Evolutionary conservation across 257 asterid species (phyloP), one percentile per base, ranked within the genome.

Genomic region (Fraxinus pennsylvanica): DNA sequence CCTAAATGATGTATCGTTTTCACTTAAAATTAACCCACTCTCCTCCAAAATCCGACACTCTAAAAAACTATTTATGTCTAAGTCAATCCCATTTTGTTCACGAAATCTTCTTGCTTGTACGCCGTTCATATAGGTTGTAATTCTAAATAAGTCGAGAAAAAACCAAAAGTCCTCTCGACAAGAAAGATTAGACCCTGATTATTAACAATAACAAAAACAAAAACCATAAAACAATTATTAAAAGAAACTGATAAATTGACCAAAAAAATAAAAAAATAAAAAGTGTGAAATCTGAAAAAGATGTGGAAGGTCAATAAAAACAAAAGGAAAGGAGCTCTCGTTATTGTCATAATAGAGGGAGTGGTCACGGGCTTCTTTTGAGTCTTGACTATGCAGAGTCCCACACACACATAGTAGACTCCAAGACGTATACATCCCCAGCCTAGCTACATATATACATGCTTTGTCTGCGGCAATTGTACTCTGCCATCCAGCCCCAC

Each of bases 341-440:
- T 88, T 73, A 69, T 81, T 86, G 75, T 85, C 89, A 83, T 77
- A 6, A 69, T 71, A 73, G 90, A 74, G 74, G 82, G 82, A 74
- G 85, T 65, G 85, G 84, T 88, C 96, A 90, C 91, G 93, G 91
- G 90, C 74, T 76, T 88, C 92, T 81, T 57, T 57, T 57, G 66
- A 57, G 66, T 57, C 91, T 88, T 90, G 95, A 88, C 90, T 83
- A 73, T 79, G 79, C 79, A 81, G 86, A 79, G 36, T 25, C 71
- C 78, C 83, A 74, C 75, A 68, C 72, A 33, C 78, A 74, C 81
- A 25, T 19, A 77, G 69, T 85, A 74, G 79, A 68, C 61, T 36
- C 9, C 38, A 21, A n/a, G 29, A 68, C 9, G 76, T 45, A 68
- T 66, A 74, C 73, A 76, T 47, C 80, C 87, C 81, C 86, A 76